Conservation (phyloP, 2,329 filamentous ascomycete genomes). For the Penicillium digitatum region DNA sequence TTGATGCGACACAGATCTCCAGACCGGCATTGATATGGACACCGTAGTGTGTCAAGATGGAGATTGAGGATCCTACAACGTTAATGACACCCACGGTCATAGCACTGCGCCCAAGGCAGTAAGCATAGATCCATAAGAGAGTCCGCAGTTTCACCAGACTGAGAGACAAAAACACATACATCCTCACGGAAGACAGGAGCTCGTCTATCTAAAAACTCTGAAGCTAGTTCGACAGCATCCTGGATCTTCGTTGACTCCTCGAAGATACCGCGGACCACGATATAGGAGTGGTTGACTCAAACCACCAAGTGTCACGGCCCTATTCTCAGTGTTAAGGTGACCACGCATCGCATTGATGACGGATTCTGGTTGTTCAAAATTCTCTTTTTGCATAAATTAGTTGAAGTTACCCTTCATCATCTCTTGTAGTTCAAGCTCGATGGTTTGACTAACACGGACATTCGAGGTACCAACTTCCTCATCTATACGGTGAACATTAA, state of each 20-base stretch:
- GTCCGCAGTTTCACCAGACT: constrained; percentile 97
- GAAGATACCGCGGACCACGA: constrained; percentile 96
- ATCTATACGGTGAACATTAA: constrained; percentile 97
- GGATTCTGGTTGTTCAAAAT: constrained; percentile 99
- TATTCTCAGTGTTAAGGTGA: constrained; percentile 88
- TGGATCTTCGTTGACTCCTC: constrained; percentile 98
- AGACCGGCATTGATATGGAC: constrained; percentile 99
- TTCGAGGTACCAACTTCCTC: constrained; percentile 97
- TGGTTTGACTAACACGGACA: constrained; percentile 94
- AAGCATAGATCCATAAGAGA: constrained; percentile 95
- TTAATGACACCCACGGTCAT: constrained; percentile 98
- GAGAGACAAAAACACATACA: constrained; percentile 98
- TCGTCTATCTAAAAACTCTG: constrained; percentile 94
- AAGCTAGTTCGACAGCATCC: constrained; percentile 92
- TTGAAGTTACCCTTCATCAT: constrained; percentile 99
- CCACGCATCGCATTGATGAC: constrained; percentile 99
- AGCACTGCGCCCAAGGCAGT: constrained; percentile 95
- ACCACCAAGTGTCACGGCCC: constrained; percentile 91
- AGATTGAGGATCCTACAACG: constrained; percentile 97
- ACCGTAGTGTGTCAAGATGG: constrained; percentile 97
- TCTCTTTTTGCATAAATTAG: constrained; percentile 99
- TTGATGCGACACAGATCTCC: constrained; percentile 97
- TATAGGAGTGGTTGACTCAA: constrained; percentile 97
- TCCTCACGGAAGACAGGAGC: constrained; percentile 99
- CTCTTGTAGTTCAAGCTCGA: constrained; percentile 98